phyloP scores from a whole-genome alignment of 352 stramenopile genomes.

The Globisporangium radiosum region DNA sequence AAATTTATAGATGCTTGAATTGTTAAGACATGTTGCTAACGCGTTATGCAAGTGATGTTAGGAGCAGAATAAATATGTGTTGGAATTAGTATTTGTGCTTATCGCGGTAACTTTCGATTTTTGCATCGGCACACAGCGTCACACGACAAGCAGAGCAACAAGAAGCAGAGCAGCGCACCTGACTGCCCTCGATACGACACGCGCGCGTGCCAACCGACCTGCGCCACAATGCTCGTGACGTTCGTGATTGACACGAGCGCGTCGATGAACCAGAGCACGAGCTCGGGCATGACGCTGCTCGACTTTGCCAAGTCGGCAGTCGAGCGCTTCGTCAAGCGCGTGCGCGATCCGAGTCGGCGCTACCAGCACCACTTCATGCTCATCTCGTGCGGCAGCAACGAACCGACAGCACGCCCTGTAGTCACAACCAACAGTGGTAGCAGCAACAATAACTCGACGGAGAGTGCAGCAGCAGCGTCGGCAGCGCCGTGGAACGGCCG shows the following conservation, averaged over 20 bases:
- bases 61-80: no score
- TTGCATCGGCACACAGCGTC: no score
- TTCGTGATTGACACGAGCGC: slow-evolving; percentile 88
- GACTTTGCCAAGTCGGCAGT: slow-evolving; percentile 87
- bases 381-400: slow-evolving; percentile 58
- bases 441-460: neutral
- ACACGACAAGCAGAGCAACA: no score
- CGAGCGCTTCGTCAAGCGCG: slow-evolving; percentile 84
- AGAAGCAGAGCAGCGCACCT: neutral
- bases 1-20: no score
- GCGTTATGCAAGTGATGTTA: no score
- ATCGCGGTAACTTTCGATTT: no score
- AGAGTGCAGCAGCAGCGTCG: neutral
- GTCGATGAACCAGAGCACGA: slow-evolving; percentile 89
- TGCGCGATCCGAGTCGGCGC: slow-evolving; percentile 69
- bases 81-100: no score
- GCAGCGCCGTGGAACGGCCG: slow-evolving; percentile 42
- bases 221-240: slow-evolving; percentile 67
- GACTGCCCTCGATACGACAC: no score
- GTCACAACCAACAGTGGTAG: neutral
- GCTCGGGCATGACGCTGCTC: slow-evolving; percentile 83
- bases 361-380: slow-evolving; percentile 90
- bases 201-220: no score
- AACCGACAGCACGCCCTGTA: slow-evolving; percentile 13
- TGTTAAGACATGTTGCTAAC: no score